Base-by-base conservation (phyloP, 176 grass and related monocot genomes). In the Carex pumila region DNA sequence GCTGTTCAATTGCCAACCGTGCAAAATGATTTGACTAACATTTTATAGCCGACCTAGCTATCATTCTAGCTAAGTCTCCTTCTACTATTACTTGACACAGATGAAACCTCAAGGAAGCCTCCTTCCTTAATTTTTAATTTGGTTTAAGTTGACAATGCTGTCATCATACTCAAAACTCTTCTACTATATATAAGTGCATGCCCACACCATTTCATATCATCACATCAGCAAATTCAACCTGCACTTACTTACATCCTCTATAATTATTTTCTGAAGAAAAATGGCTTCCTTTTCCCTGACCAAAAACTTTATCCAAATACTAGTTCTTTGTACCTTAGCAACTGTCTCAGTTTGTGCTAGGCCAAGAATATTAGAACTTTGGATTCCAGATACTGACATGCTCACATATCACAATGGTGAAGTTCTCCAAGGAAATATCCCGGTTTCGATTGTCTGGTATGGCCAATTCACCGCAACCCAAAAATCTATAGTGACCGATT, bases 361-460 rank as follows among this genome's bases (percentile, higher is more conserved):
- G 47, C 81, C 81, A 52, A 83, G 81, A 59, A 85, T 52, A 80
- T 78, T 89, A 52, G 39, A 79, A 62, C 47, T 53, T 12, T 76
- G 79, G 75, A 12, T 29, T 3, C 66, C 83, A 9, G 21, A 85
- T 12, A 25, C 80, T 0, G 43, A 92, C 55, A 79, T 92, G 79
- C 92, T 97, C 70, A 87, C 83, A 41, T 97, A 91, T 89, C 94
- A 97, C 87, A 19, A 89, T 7, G 94, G 92, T 2, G 25, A 18
- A 9, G 90, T 97, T 57, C 90, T 94, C 75, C 69, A 78, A 71
- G 92, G 88, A 36, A 59, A 88, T 87, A 89, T 97, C 61, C 2
- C 84, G 2, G 83, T 97, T 53, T 89, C 90, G 49, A 14, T 97
- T 29, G 19, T 89, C 32, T 97, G 92, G 94, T 97, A 97, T 43